Evolutionary conservation across 768 basidiomycete genomes (phyloP), one percentile per base, ranked within the genome.

Genomic region (Suillus variegatus): DNA sequence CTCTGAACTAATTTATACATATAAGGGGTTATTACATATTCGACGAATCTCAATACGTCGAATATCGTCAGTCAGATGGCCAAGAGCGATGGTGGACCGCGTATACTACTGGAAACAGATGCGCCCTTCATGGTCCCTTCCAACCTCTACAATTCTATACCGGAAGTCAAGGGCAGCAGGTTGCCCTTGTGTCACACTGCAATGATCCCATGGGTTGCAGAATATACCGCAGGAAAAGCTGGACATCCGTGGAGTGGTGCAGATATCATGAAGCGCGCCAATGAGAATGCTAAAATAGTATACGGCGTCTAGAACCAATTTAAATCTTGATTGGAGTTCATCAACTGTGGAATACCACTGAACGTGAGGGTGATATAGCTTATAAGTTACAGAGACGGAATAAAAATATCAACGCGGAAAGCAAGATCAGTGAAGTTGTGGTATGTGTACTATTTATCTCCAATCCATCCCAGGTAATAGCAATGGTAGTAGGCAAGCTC

Each of bases 151-250:
- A 73, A 77, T 3, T 79, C 87, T 0, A 75, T 92, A 0, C 81
- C 84, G 1, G 68, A 67, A 7, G 63, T 81, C 63, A 87, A 86
- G 68, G 87, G 88, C 3, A 43, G 58, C 41, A 85, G 83, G 67
- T 75, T 94, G 0, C 90, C 93, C 0, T 73, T 94, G 9, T 91
- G 84, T 63, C 92, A 93, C 70, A 86, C 86, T 0, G 91, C 86
- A 0, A 93, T 94, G 90, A 84, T 95, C 1, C 93, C 93, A 0
- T 94, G 92, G 92, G 90, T 90, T 0, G 92, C 93, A 0, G 86
- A 88, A 69, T 94, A 89, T 70, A 85, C 92, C 0, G 87, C 90
- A 4, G 76, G 77, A 1, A 73, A 85, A 1, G 64, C 67, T 0
- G 81, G 79, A 4, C 78, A 78, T 2, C 77, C 69, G 4, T 90